phyloP scores from a whole-genome alignment of 106 monocot genomes.

The Platanthera zijinensis region DNA sequence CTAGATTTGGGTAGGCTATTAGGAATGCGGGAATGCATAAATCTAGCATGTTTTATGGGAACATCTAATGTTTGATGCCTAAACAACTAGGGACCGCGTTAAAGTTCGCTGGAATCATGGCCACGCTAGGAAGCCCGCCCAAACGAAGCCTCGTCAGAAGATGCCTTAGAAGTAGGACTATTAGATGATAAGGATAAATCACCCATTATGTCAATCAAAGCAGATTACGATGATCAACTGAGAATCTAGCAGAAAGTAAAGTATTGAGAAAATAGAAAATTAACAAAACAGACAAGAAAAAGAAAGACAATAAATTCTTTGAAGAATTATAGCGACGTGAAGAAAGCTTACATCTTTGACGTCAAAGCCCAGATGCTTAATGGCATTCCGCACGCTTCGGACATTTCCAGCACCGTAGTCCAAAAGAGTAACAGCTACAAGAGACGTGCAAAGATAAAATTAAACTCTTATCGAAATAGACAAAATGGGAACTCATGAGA shows the following conservation, averaged over 20 bases:
- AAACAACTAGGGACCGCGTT: too few species aligned
- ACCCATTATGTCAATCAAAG: not conserved
- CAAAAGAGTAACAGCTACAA: constrained; percentile 62
- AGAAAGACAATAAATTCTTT: not conserved
- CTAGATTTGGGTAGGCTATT: too few species aligned
- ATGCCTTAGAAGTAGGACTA: too few species aligned
- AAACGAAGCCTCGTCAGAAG: too few species aligned
- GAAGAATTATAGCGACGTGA: not conserved
- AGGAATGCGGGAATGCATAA: too few species aligned
- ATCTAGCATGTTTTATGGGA: too few species aligned
- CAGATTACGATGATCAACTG: not conserved
- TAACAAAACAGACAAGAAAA: not conserved
- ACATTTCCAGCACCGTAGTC: constrained; percentile 97
- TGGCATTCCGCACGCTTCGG: constrained; percentile 79
- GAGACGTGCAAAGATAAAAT: not conserved
- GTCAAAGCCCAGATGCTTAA: constrained; percentile 63
- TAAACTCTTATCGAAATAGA: not conserved
- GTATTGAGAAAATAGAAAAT: not conserved
- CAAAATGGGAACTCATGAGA: not conserved
- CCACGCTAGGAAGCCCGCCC: too few species aligned
- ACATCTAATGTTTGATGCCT: too few species aligned
- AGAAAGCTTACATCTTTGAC: constrained; percentile 60
- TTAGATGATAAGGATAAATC: too few species aligned
- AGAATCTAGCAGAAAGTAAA: not conserved
- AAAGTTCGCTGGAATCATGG: too few species aligned